Conservation (phyloP, 768 basidiomycete species). For the Trametes elegans region DNA sequence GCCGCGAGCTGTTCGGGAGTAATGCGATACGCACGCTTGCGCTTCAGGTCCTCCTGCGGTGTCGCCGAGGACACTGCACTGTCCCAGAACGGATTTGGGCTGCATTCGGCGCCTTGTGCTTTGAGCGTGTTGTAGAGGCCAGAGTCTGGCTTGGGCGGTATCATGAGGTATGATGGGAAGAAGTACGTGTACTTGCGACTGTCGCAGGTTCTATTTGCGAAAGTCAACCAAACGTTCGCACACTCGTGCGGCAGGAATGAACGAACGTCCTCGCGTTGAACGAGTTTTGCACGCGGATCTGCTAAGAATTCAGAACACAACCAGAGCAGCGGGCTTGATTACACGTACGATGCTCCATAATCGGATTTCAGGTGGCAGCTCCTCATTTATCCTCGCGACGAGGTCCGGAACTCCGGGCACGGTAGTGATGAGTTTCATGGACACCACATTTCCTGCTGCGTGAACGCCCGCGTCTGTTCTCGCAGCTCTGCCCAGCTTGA, state of each 20-base stretch:
- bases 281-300: slow-evolving; percentile 75
- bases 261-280: slow-evolving; percentile 76
- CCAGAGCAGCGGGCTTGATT: background rate
- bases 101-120: slow-evolving; percentile 29
- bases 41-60: slow-evolving; percentile 56
- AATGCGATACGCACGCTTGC: slow-evolving; percentile 74
- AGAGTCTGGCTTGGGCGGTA: slow-evolving; percentile 83
- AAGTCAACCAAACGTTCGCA: background rate
- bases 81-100: slow-evolving; percentile 64
- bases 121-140: slow-evolving; percentile 49
- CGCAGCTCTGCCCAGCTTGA: slow-evolving; percentile 83
- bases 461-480: slow-evolving; percentile 97
- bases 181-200: slow-evolving; percentile 98
- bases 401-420: slow-evolving; percentile 73
- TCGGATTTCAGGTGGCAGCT: slow-evolving; percentile 88
- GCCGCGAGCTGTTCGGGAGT: slow-evolving; percentile 48
- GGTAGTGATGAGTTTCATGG: slow-evolving; percentile 82
- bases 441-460: slow-evolving; percentile 92
- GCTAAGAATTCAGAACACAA: background rate
- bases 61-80: slow-evolving; percentile 34
- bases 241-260: background rate
- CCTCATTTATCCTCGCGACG: slow-evolving; percentile 72
- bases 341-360: slow-evolving; percentile 83
- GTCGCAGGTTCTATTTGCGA: slow-evolving; percentile 71
- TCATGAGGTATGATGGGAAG: slow-evolving; percentile 88